Base-by-base conservation (phyloP, 2,329 filamentous ascomycete species). In the Colletotrichum tamarilloi region DNA sequence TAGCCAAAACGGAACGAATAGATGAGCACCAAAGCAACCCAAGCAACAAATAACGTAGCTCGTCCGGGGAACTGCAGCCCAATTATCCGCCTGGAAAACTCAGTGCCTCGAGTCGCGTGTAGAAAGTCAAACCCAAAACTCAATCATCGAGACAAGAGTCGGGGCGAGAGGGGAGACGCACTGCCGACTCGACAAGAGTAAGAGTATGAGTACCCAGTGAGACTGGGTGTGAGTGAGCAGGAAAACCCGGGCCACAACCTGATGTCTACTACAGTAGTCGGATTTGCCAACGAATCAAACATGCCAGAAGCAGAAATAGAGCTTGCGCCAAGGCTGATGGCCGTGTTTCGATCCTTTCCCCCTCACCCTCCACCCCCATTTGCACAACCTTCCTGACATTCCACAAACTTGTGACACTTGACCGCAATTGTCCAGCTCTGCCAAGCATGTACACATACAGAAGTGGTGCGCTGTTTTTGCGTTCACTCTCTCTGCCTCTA, bases 281-380 rank as follows among this genome's bases (percentile, higher is more conserved):
- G 66, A 52, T 28, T 32, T 22, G 55, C 67, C 38, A 35, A 62
- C 68, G 68, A 67, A 73, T 73, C 67, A 62, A 56, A 24, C 12
- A 32, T 59, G 35, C 46, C 22, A 35, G 28, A 22, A 28, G 26
- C 70, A n/a, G 55, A 52, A 73, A 70, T 70, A 66, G 30, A 70
- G 67, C 70, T 57, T 62, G 55, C 55, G 70, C 70, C 70, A 73
- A 73, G 56, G 63, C 55, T 70, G 67, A 60, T 28, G 60, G 67
- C 56, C 22, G 56, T 24, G 67, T 73, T 73, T 70, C 67, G 56
- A 72, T 67, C 63, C 63, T 58, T 49, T 19, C 38, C 56, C 56
- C 56, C 62, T 32, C 53, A 62, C 42, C 32, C 55, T 65, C 28
- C 26, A 35, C 32, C 42, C 19, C 63, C 63, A 26, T 22, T 4